Evolutionary conservation across 2,329 filamentous ascomycete genomes (phyloP), one percentile per base, ranked within the genome.

Genomic region (Fusarium azukiicola): DNA sequence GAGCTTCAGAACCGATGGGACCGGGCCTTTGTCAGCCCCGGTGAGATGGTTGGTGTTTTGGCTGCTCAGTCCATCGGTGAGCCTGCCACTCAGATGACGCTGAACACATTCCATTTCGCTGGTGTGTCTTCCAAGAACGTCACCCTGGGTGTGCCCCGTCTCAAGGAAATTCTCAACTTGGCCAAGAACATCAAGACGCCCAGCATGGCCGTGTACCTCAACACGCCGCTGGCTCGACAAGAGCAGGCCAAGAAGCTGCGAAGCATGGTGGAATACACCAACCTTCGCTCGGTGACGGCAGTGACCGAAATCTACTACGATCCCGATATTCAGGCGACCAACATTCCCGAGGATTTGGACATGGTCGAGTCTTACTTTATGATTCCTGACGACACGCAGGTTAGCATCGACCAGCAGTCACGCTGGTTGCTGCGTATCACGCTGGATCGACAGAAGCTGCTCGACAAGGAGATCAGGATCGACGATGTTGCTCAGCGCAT

Each of bases 71-170:
- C 98, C 44, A 99, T 99, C 86, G 98, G 98, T 90, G 98, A 99
- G 88, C 98, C 98, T 52, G 98, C 98, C 32, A 99, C 98, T 2
- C 98, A 99, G 91, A 99, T 99, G 98, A 99, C 98, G 2, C 90
- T 99, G 76, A 99, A 99, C 90, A 99, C 98, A 36, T 99, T 99
- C 95, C 98, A 99, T 92, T 99, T 99, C 87, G 97, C 98, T 87
- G 98, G 98, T 98, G 97, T 99, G 76, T 98, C 98, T 49, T 98
- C 97, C 36, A 99, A 99, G 95, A 99, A 99, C 92, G 97, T 99
- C 71, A 99, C 98, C 1, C 95, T 99, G 66, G 98, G 98, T 96
- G 98, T 99, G 56, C 98, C 98, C 56, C 97, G 98, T 94, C 93
- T 99, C 67, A 99, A 99, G 92, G 98, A 99, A 90, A 99, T 99